Conservation (phyloP, 495 filamentous ascomycete species). For the Thozetella sp. region DNA sequence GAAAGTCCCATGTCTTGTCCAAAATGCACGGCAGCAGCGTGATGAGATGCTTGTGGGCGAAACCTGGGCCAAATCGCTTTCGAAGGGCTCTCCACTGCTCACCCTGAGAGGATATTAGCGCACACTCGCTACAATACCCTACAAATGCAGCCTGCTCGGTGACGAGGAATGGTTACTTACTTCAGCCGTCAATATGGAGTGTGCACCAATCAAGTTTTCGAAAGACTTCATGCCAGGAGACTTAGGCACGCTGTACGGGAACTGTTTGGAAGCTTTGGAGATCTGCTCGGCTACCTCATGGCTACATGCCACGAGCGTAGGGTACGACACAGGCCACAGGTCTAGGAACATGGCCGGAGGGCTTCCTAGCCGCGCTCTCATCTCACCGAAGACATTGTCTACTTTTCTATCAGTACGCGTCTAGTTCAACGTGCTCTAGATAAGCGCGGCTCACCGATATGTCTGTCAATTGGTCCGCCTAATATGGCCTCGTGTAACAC, state of each 20-base stretch:
- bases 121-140: too few relatives aligned
- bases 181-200: conserved; percentile 34
- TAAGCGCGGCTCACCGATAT: too few relatives aligned
- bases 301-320: conserved; percentile 37
- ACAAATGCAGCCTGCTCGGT: too few relatives aligned
- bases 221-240: conserved; percentile 28
- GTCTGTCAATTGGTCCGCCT: too few relatives aligned
- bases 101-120: too few relatives aligned
- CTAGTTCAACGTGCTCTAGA: too few relatives aligned
- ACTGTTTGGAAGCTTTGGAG: conserved; percentile 28
- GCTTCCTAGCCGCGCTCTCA: conserved; percentile 19
- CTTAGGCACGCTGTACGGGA: conserved; percentile 44
- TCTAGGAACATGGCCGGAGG: conserved; percentile 31
- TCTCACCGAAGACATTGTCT: conserved; percentile 20
- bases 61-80: conserved; percentile 42
- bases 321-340: conserved; percentile 27
- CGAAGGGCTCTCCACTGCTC: conserved; percentile 38
- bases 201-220: conserved; percentile 27
- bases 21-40: conserved; percentile 37
- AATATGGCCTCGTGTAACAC: too few relatives aligned
- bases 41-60: conserved; percentile 40
- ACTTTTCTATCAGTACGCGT: too few relatives aligned
- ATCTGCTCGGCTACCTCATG: conserved; percentile 49
- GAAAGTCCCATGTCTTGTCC: conserved; percentile 33
- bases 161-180: too few relatives aligned